These are phyloP conservation scores for Termitomyces sp. DNA, from an alignment of 768 basidiomycete genomes.

Conservation along the genomic window DNA sequence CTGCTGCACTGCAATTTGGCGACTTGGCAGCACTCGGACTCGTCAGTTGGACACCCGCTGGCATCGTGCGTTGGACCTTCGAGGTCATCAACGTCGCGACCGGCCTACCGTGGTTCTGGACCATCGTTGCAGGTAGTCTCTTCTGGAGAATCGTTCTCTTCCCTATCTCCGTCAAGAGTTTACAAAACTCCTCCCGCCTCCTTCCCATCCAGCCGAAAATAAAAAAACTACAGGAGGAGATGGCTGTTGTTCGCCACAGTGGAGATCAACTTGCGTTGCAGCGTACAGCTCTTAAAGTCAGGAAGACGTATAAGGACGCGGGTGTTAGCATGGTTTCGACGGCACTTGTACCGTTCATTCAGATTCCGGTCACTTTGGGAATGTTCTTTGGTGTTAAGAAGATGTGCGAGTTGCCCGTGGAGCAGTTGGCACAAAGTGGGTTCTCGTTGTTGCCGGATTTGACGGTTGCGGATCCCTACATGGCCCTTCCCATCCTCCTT, in stretches of 20 bases:
- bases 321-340: conserved; percentile 59
- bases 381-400: conserved; percentile 80
- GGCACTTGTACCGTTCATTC: conserved; percentile 52
- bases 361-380: conserved; percentile 73
- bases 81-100: conserved; percentile 68
- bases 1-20: conserved; percentile 61
- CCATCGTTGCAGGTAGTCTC: conserved; percentile 64
- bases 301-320: conserved; percentile 57
- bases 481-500: conserved; percentile 62
- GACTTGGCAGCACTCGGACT: conserved; percentile 71
- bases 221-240: conserved; percentile 40
- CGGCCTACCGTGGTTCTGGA: conserved; percentile 81
- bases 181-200: conserved; percentile 58
- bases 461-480: conserved; percentile 73
- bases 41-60: conserved; percentile 60
- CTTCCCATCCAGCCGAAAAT: conserved; percentile 57
- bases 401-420: conserved; percentile 68
- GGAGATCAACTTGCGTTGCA: conserved; percentile 48
- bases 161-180: conserved; percentile 54
- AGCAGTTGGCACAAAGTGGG: conserved; percentile 76
- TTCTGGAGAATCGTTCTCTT: conserved; percentile 59
- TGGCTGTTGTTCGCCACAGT: conserved; percentile 28
- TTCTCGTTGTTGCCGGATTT: conserved; percentile 72
- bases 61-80: conserved; percentile 56
- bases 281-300: conserved; percentile 48